A percentile compares a stretch with the other conserved stretches of the same genome.
These are phyloP conservation scores for Mycosarcoma maydis DNA, from an alignment of 1,284 basidiomycete species.

Conservation along the genomic window DNA sequence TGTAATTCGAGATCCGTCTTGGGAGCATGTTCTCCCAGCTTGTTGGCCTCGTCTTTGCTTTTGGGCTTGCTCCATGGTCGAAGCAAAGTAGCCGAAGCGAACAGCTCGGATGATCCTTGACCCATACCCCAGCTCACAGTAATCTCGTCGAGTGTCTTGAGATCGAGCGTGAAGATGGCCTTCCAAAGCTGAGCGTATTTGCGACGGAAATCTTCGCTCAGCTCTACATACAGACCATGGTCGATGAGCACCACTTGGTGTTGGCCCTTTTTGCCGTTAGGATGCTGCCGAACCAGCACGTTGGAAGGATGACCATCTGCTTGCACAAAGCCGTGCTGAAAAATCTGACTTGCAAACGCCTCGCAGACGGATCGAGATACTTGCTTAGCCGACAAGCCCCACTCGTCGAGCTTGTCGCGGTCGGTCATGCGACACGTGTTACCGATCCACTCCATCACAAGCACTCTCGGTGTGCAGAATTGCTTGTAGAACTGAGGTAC, in stretches of 20 bases:
- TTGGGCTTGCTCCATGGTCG: slow-evolving; percentile 58
- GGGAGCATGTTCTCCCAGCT: slow-evolving; percentile 16
- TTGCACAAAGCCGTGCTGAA: slow-evolving; percentile 61
- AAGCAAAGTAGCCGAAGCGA: slow-evolving; percentile 57
- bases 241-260: slow-evolving; percentile 62
- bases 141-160: slow-evolving; percentile 52
- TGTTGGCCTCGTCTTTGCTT: slow-evolving; percentile 16
- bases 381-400: slow-evolving; percentile 50
- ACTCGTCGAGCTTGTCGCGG: slow-evolving; percentile 42
- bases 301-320: slow-evolving; percentile 59
- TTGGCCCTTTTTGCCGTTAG: slow-evolving; percentile 47
- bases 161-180: slow-evolving; percentile 56
- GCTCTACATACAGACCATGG: slow-evolving; percentile 58
- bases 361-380: slow-evolving; percentile 56
- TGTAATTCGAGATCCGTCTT: slow-evolving; percentile 51
- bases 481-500: slow-evolving; percentile 53
- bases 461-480: slow-evolving; percentile 44
- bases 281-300: slow-evolving; percentile 56
- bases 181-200: slow-evolving; percentile 62
- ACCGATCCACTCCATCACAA: slow-evolving; percentile 61
- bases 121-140: slow-evolving; percentile 58
- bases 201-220: slow-evolving; percentile 52
- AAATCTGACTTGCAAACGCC: slow-evolving; percentile 59
- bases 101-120: slow-evolving; percentile 52
- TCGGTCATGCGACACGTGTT: slow-evolving; percentile 57